A percentile compares a stretch with the other conserved stretches of the same genome.
These are phyloP conservation scores for Amphirosellinia nigrospora DNA, from an alignment of 495 filamentous ascomycete genomes.

Conservation along the genomic window DNA sequence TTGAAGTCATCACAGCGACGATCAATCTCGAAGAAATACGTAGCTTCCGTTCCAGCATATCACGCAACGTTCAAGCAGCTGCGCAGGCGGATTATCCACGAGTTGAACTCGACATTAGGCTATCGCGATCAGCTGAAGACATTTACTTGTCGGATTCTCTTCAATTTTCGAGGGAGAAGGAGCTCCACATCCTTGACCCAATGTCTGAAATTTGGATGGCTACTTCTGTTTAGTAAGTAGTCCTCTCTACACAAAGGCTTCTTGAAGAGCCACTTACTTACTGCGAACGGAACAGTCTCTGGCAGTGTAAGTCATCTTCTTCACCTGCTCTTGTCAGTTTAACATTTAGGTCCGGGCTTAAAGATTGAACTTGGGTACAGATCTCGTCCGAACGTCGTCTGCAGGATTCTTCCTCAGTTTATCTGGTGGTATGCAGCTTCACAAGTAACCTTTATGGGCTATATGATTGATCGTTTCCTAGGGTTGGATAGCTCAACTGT, in stretches of 20 bases:
- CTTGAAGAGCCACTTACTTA: neutral
- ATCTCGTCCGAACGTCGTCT: conserved; percentile 25
- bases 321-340: neutral
- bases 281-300: conserved; percentile 7
- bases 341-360: neutral
- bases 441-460: neutral
- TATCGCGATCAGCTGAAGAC: no score
- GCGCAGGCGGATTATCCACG: conserved; percentile 4
- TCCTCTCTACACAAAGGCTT: neutral
- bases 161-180: no score
- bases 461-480: neutral
- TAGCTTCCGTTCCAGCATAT: conserved; percentile 54
- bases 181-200: conserved; percentile 28
- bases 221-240: conserved; percentile 21
- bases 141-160: no score
- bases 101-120: no score
- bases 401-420: conserved; percentile 30
- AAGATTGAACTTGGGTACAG: neutral
- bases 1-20: conserved; percentile 79
- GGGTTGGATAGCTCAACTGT: conserved; percentile 29
- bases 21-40: conserved; percentile 78
- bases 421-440: conserved; percentile 7
- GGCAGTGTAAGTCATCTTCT: conserved; percentile 17
- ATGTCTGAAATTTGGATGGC: conserved; percentile 30
- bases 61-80: conserved; percentile 63